A percentile compares a stretch with the other conserved stretches of the same genome.
Conservation (phyloP, 2,329 filamentous ascomycete species). For the Emmonsiellopsis sp. region DNA sequence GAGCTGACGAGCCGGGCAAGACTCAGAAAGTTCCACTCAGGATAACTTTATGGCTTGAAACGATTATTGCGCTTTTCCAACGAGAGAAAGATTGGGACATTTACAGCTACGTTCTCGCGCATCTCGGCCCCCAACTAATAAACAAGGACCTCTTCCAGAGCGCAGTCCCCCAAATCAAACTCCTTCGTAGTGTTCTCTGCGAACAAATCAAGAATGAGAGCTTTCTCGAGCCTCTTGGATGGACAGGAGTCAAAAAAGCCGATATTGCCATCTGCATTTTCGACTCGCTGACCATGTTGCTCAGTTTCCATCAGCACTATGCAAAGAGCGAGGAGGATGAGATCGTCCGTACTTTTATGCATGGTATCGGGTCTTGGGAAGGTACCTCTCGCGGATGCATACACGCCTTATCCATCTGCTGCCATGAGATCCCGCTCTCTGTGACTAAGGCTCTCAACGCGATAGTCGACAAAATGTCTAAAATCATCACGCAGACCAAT, state of each 20-base stretch:
- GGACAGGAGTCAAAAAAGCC: conserved; percentile 72
- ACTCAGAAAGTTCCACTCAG: conserved; percentile 40
- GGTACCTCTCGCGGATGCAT: conserved; percentile 87
- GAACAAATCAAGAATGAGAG: conserved; percentile 69
- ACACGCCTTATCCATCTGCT: conserved; percentile 88
- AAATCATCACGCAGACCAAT: conserved; percentile 87
- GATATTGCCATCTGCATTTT: conserved; percentile 86
- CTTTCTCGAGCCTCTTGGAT: conserved; percentile 70
- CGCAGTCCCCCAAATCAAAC: conserved; percentile 63
- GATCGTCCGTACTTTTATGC: conserved; percentile 74
- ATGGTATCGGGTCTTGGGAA: conserved; percentile 75
- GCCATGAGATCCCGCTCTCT: conserved; percentile 82
- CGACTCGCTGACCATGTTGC: conserved; percentile 73
- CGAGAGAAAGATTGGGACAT: conserved; percentile 78
- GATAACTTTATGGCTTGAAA: conserved; percentile 64
- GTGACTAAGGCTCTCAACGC: conserved; percentile 76
- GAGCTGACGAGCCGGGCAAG: conserved; percentile 20
- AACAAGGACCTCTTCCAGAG: conserved; percentile 79
- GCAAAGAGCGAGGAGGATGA: conserved; percentile 80
- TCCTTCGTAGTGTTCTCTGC: conserved; percentile 66
- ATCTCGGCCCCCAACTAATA: conserved; percentile 76
- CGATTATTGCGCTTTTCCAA: conserved; percentile 63
- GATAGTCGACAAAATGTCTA: conserved; percentile 86
- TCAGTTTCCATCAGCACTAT: conserved; percentile 84
- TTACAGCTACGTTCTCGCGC: conserved; percentile 80